Percentiles rank a stretch among this genome's conserved stretches.
Conservation (phyloP, 1,139 yeast genomes). For the Yamadazyma dendronema region DNA sequence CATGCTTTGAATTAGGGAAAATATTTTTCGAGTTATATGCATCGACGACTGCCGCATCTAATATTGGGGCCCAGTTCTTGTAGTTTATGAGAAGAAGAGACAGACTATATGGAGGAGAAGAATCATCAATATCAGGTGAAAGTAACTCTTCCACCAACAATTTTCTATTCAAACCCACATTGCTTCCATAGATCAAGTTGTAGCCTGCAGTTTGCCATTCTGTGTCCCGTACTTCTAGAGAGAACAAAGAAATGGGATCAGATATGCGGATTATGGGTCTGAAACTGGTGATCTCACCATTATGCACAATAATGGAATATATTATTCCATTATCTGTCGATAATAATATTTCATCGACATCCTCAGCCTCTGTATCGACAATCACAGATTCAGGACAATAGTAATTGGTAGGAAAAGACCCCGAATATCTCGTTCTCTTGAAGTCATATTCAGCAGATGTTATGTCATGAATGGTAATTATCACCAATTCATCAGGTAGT, state of each 20-base stretch:
- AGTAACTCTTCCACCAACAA: conserved; percentile 18
- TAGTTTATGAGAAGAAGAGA: conserved; percentile 20
- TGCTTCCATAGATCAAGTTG: conserved; percentile 32
- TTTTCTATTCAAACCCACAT: conserved; percentile 33
- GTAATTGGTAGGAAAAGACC: conserved; percentile 40
- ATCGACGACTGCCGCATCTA: conserved; percentile 40
- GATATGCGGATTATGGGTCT: conserved; percentile 26
- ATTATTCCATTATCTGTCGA: conserved; percentile 44
- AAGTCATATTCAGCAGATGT: conserved; percentile 47
- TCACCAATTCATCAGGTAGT: conserved; percentile 22
- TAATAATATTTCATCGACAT: conserved; percentile 36
- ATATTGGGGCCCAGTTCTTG: conserved; percentile 51
- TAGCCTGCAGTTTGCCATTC: conserved; percentile 21
- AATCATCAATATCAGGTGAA: conserved; percentile 11
- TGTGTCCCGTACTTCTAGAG: conserved; percentile 20
- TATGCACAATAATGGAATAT: conserved; percentile 26
- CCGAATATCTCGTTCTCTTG: conserved; percentile 12
- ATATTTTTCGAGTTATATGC: conserved; percentile 19
- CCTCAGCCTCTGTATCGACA: conserved; percentile 7
- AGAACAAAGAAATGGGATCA: conserved; percentile 34
- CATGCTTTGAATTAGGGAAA: conserved; percentile 26
- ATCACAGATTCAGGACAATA: conserved; percentile 26
- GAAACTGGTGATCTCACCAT: conserved; percentile 12
- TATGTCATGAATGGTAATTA: conserved; percentile 42
- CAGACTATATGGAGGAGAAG: conserved; percentile 14